Evolutionary conservation across 257 asterid genomes (phyloP).

Genomic region (Petunia axillaris): DNA sequence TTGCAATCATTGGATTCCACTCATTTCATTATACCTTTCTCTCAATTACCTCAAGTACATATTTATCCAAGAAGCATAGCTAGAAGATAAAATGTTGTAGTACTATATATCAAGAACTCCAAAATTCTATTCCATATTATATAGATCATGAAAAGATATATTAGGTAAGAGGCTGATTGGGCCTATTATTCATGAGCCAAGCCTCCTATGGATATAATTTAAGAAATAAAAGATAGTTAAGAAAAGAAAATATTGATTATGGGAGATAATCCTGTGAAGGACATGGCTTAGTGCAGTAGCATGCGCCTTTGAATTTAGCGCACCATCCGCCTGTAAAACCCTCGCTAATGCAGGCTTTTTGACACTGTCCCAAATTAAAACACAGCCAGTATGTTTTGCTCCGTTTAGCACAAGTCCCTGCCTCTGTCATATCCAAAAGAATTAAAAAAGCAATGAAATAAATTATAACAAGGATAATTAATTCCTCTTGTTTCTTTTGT

Average conservation of each 20-base stretch:
- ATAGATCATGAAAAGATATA: background rate
- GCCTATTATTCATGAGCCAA: too few species aligned
- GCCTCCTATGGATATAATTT: background rate
- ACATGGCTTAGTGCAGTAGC: conserved; percentile 2
- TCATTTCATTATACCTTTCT: too few species aligned
- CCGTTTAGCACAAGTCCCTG: conserved; percentile 1
- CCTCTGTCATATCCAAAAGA: background rate
- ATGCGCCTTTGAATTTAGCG: background rate
- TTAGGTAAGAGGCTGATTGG: background rate
- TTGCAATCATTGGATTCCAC: too few species aligned
- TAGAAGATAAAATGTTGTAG: background rate
- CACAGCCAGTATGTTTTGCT: conserved; percentile 13
- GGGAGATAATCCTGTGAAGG: background rate
- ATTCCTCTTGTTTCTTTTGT: too few species aligned
- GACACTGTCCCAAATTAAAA: background rate
- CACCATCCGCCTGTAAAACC: background rate
- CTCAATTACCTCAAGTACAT: too few species aligned
- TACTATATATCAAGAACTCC: background rate
- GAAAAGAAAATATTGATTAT: background rate
- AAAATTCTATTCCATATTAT: background rate
- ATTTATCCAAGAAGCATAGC: background rate
- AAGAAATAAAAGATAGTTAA: background rate
- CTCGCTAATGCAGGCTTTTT: background rate
- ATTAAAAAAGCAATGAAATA: background rate
- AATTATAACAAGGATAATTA: too few species aligned